Base-by-base conservation (phyloP, 1,284 basidiomycete species). In the Stereum hirsutum region DNA sequence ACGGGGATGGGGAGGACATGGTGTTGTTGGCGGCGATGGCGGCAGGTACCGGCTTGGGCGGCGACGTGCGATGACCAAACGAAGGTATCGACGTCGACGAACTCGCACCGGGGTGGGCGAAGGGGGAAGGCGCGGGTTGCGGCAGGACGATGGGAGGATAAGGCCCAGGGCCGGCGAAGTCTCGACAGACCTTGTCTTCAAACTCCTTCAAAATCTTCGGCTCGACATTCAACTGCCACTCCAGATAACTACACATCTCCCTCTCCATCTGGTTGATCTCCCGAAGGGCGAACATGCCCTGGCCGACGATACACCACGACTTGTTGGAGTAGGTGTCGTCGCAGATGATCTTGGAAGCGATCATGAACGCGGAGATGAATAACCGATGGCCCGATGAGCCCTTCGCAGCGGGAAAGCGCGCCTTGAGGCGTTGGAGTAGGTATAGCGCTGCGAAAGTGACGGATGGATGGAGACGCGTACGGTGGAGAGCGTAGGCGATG, bases 211-310 rank as follows among this genome's bases (percentile, higher is more conserved):
- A 56, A 42, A 65, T 60, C 32, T 54, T 51, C 17, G 61, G 57
- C 6, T 56, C 52, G 39, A 65, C 56, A 44, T 64, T 63, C 36
- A 75, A 60, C 52, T 69, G 65, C 70, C 71, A 75, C 46, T 39
- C 34, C 1, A 44, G 26, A 20, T 44, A 44, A n/a, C 21, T 20
- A n/a, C 43, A 44, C 43, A 44, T 72, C 54, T 76, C 72, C 27
- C 72, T 57, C 61, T 74, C 73, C 73, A 75, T 74, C 61, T 74
- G 70, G 58, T 77, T 75, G 57, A 75, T 68, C 63, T 76, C 72
- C 51, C 67, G 62, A 37, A 75, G 57, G 5, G 64, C 59, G 50
- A 75, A 75, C 62, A 74, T 67, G 53, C 68, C 69, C 52, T 75
- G 72, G 12, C 69, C 72, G 41, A 76, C 72, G 27, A 75, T 66